Base-by-base conservation (phyloP, 192 early-diverging fungal species). In the Linnemannia exigua region DNA sequence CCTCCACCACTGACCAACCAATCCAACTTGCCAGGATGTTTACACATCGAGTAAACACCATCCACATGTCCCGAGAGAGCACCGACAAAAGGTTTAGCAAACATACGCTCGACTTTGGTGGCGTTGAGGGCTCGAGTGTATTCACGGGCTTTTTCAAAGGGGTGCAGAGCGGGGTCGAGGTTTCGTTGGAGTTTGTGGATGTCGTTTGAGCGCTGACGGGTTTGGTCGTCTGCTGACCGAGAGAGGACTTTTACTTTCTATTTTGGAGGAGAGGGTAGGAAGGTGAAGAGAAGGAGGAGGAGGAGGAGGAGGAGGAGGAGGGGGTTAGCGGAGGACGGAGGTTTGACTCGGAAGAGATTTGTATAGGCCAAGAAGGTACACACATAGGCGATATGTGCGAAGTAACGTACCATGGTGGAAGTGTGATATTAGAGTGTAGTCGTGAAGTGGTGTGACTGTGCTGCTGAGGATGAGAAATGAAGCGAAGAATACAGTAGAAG, bases 161-260 rank as follows among this genome's bases (percentile, higher is more conserved):
- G 98, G 86, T 99, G 98, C 68, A 97, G 88, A 47, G 81, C 88
- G 5, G 98, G 97, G 87, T 98, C 95, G 20, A 96, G 87, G 88
- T 99, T 99, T 25, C 98, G 91, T 54, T 95, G 96, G 31, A 95
- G 87, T 84, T 94, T 94, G 82, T 96, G 95, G 81, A 98, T 95
- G 83, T 99, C 97, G 66, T 94, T 93, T 20, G 92, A 90, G 41
- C 96, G 92, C 79, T 97, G 94, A 50, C 98, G 96, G 8, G 93
- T 92, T 73, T 93, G 94, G 50, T 97, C 95, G 37, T 91, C 92
- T 8, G 94, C 90, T 71, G 93, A 94, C 17, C 99, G 94, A 38
- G 95, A 96, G 38, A 99, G 92, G 38, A 97, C 95, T 88, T 99
- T 98, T 47, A 99, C 93, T 94, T 99, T 99, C 98, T 95, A 89